Base-by-base conservation (phyloP, 148 eudicot genomes). In the Pouteria glomerata region DNA sequence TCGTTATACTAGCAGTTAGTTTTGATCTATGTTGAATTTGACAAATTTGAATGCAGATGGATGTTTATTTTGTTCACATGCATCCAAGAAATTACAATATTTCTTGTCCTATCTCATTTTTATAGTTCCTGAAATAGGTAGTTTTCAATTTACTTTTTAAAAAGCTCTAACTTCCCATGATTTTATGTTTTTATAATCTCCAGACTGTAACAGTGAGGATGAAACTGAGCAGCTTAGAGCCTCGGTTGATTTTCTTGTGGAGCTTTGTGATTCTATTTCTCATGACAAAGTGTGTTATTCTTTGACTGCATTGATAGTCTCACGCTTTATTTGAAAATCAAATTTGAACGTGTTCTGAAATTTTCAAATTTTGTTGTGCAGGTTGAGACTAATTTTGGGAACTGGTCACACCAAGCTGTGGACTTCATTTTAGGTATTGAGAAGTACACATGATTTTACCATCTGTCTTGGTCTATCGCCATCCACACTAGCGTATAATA, bases 321-420 rank as follows among this genome's bases (percentile, higher is more conserved):
- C 57, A 51, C 12, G 29, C 33, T 52, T 19, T 57, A 50, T 15
- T 27, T 57, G 41, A 29, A 7, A 34, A 56, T 66, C 21, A 33
- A 1, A 55, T 27, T 13, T 24, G 68, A 42, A 14, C 24, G 8
- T 34, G 0, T 42, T 45, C 18, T 15, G 34, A 44, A 60, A 24
- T 21, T 44, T 33, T 63, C 30, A 15, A 19, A 42, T 8, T 65
- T 62, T 58, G 52, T 47, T 63, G 56, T 68, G 82, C 82, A 91
- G 98, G 79, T 53, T 26, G 82, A 82, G 57, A 57, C 72, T 52
- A 80, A 81, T 60, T 89, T 84, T 78, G 79, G 84, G 45, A 91
- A 81, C 71, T 88, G 84, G 89, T 83, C 84, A 27, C 98, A 95
- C 80, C 97, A 89, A 83, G 97, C 98, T 58, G 96, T 88, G 55